Evolutionary conservation across 2,329 filamentous ascomycete species (phyloP), one percentile per base, ranked within the genome.

Genomic region (Aureobasidium melanogenum): DNA sequence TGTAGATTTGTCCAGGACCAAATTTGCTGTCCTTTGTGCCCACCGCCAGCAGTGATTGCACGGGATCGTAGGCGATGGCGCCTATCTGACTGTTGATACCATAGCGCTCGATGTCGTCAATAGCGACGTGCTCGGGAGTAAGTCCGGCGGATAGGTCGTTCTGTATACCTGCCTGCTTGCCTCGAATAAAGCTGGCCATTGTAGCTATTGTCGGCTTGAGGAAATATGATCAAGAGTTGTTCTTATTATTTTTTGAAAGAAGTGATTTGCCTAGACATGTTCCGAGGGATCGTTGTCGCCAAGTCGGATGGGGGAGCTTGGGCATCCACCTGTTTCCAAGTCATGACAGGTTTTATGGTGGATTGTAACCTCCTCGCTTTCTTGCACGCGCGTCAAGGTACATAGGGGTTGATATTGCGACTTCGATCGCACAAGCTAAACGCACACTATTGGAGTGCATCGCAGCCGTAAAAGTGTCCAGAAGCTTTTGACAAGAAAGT

Each of bases 121-220:
- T 84, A 63, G 84, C 79, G 72, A 97, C 96, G 15, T 89, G 77
- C 64, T 90, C 88, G 39, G 90, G 83, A 19, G 84, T 80, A 65
- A 97, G 85, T 66, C 87, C 88, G 19, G 86, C 86, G 57, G 92
- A 96, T 66, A 99, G 82, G 77, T 97, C 94, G 75, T 88, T 89
- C 72, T 91, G 88, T 68, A 99, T 88, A 70, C 94, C 94, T 62
- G 91, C 85, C 81, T 97, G 94, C 81, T 96, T 97, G 68, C 89
- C 88, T 72, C 94, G 83, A 65, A 99, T 79, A 72, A 97, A 93
- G 69, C 88, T 85, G 60, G 92, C 86, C 92, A 97, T 97, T 62
- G 68, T 67, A 8, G 32, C 52, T 56, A 10, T 56, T 32, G 15
- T 28, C 8, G 10, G 14, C 15, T 10, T 8, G 12, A 34, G 39